These are phyloP conservation scores for Pseudocercospora vitis DNA, from an alignment of 2,329 filamentous ascomycete species.

Conservation along the genomic window DNA sequence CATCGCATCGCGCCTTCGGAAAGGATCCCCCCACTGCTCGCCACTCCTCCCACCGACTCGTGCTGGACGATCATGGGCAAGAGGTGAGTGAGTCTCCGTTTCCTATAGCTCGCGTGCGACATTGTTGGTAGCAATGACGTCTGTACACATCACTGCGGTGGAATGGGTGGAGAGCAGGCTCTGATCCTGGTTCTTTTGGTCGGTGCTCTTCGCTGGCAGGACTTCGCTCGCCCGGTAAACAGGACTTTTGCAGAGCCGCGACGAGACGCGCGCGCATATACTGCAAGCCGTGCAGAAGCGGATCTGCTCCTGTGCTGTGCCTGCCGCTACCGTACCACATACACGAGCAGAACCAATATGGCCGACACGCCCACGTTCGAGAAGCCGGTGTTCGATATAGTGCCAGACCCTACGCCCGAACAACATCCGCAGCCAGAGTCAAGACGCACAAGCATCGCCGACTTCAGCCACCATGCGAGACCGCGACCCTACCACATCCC, in stretches of 20 bases:
- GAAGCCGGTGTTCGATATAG: slow-evolving; percentile 32
- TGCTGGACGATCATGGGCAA: slow-evolving; percentile 34
- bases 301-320: not conserved
- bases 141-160: slow-evolving; percentile 1
- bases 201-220: slow-evolving; percentile 8
- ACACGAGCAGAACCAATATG: slow-evolving; percentile 17
- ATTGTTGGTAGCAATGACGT: slow-evolving; percentile 19
- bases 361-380: slow-evolving; percentile 25
- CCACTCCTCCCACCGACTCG: slow-evolving; percentile 8
- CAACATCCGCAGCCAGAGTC: slow-evolving; percentile 12
- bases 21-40: not conserved
- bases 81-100: slow-evolving; percentile 28
- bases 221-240: slow-evolving; percentile 1
- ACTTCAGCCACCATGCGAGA: slow-evolving; percentile 37
- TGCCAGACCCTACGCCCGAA: slow-evolving; percentile 16
- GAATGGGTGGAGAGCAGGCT: not conserved
- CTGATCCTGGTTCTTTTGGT: slow-evolving; percentile 12
- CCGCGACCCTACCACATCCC: slow-evolving; percentile 38
- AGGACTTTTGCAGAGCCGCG: not conserved
- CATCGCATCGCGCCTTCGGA: not conserved
- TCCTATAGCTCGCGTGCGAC: slow-evolving; percentile 11
- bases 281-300: slow-evolving; percentile 2
- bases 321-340: slow-evolving; percentile 1
- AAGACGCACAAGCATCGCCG: slow-evolving; percentile 22
- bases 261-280: not conserved